phyloP scores from a whole-genome alignment of 371 early-diverging fungal genomes.

The Apophysomyces ossiformis region DNA sequence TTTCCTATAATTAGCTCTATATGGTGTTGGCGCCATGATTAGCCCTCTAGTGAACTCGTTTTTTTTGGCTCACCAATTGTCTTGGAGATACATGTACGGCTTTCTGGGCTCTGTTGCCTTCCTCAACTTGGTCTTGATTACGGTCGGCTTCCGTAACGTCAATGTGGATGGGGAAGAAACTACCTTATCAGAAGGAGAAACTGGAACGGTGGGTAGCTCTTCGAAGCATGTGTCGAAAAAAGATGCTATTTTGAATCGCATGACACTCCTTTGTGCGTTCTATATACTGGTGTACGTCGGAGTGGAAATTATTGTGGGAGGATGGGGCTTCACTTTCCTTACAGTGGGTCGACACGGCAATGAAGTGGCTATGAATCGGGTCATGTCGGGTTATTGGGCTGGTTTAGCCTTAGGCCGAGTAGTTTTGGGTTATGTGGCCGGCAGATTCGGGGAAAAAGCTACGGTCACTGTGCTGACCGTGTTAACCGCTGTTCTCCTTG shows the following conservation, averaged over 20 bases:
- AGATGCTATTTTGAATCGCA: conserved; percentile 26
- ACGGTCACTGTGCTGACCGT: conserved; percentile 28
- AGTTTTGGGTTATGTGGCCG: conserved; percentile 35
- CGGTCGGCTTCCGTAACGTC: conserved; percentile 21
- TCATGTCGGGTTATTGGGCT: conserved; percentile 43
- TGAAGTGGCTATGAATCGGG: conserved; percentile 26
- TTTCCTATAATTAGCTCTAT: conserved; percentile 14
- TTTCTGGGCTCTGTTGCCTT: conserved; percentile 21
- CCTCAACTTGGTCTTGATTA: conserved; percentile 20
- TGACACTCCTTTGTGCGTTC: conserved; percentile 30
- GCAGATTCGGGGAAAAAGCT: conserved; percentile 31
- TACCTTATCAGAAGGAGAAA: conserved; percentile 10
- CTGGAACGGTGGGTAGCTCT: not conserved
- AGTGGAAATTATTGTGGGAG: conserved; percentile 35
- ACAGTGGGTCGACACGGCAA: conserved; percentile 30
- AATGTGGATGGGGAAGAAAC: conserved; percentile 16
- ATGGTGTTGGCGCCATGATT: conserved; percentile 38
- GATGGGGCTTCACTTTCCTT: conserved; percentile 37
- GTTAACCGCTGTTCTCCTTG: conserved; percentile 12
- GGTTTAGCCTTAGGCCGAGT: conserved; percentile 36
- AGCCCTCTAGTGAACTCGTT: conserved; percentile 26
- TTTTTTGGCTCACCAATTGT: conserved; percentile 21
- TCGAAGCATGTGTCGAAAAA: not conserved
- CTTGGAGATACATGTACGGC: conserved; percentile 31
- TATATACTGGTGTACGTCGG: conserved; percentile 42